Evolutionary conservation across 768 basidiomycete species (phyloP).

Genomic region (Panus rudis): DNA sequence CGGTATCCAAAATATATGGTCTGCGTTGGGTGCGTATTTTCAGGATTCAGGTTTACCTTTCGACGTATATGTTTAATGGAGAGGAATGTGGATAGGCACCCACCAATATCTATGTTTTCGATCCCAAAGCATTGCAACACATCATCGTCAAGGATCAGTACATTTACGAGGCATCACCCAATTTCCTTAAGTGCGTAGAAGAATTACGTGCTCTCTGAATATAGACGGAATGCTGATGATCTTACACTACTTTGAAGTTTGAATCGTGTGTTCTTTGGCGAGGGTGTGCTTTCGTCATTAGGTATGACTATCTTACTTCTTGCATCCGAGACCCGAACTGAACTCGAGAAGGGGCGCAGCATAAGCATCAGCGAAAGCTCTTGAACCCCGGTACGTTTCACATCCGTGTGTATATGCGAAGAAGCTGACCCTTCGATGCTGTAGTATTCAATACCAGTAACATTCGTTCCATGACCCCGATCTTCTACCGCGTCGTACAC

Average conservation of each 20-base stretch:
- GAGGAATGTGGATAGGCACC: no score
- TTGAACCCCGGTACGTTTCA: constrained; percentile 23
- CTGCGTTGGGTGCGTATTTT: no score
- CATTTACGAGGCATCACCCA: background rate
- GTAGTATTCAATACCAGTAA: constrained; percentile 12
- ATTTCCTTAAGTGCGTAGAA: no score
- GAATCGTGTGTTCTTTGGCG: background rate
- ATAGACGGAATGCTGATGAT: no score
- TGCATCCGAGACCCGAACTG: no score
- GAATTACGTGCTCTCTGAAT: background rate
- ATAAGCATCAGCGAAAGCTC: constrained; percentile 23
- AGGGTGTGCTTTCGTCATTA: constrained; percentile 5
- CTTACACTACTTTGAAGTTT: background rate
- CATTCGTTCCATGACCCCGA: constrained; percentile 15
- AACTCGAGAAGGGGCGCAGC: constrained; percentile 26
- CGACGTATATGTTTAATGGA: no score
- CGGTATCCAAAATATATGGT: no score
- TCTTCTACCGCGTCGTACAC: constrained; percentile 11
- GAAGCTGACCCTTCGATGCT: no score
- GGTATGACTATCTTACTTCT: constrained; percentile 1
- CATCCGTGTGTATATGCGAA: no score
- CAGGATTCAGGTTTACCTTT: no score
- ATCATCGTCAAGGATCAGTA: background rate
- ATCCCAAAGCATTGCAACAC: background rate
- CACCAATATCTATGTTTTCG: background rate